Evolutionary conservation across 805 yeast species (phyloP), one percentile per base, ranked within the genome.

Genomic region (Candida easanensis): DNA sequence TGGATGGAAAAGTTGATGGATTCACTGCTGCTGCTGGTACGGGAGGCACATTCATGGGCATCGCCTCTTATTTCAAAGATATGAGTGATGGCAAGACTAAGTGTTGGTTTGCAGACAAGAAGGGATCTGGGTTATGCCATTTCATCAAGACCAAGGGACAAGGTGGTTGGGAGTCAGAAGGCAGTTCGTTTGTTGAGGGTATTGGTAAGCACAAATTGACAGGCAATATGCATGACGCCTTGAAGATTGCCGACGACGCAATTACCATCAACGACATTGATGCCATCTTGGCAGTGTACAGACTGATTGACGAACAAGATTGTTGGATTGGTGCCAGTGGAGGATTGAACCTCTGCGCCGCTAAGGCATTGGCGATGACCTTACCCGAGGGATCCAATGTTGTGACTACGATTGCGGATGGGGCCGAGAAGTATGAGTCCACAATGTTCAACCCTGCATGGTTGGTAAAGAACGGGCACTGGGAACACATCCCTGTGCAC

Each of bases 1-100:
- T 77, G 61, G 41, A 48, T 1, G 74, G 75, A 5, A 49, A 62
- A 5, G 49, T 86, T 4, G 86, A 82, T 58, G 79, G 71, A 35
- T 85, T 86, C 58, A 74, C 85, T 18, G 72, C 81, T 4, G 89
- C 91, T 1, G 81, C 89, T 5, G 95, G 95, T 3, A 86, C 95
- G 0, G 95, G 85, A 36, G 95, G 95, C 48, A 86, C 95, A 4
- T 81, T 87, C 34, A 66, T 83, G 16, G 95, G 95, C 34, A 82
- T 82, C 33, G 73, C 88, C 3, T 65, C 68, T 44, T 87, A 67
- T 60, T 71, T 86, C 51, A 83, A 77, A 54, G 80, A 74, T 52
- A 52, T 63, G 32, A 26, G 37, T 5, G 51, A 65, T 30, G 61
- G 71, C 0, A 34, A 56, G 0, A 54, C 80, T 1, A 64, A 63